Percentiles rank a stretch among this genome's conserved stretches.
Evolutionary conservation across 1,139 yeast genomes (phyloP).

Genomic region (Protomyces gravidus): DNA sequence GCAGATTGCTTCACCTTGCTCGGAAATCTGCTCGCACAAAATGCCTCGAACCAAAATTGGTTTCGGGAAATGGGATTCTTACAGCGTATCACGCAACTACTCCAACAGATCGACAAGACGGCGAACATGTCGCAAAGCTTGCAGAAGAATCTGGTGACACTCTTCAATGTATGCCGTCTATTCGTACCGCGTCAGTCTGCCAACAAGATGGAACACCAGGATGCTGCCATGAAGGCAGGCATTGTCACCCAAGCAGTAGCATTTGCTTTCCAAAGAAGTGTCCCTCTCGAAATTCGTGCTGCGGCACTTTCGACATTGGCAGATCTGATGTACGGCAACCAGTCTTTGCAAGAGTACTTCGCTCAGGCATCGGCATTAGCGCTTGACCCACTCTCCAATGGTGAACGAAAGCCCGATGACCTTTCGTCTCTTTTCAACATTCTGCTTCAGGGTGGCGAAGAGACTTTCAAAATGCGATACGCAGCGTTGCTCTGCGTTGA

Average conservation of each 20-base stretch:
- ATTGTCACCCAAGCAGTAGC: constrained; percentile 15
- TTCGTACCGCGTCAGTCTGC: constrained; percentile 15
- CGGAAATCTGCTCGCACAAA: constrained; percentile 67
- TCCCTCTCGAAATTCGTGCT: constrained; percentile 22
- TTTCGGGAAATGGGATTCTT: constrained; percentile 82
- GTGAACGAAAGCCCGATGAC: constrained; percentile 1
- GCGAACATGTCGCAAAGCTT: neutral
- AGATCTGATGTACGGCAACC: constrained; percentile 14
- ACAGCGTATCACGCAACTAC: constrained; percentile 56
- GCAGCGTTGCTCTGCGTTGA: constrained; percentile 27
- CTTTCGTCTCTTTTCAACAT: constrained; percentile 16
- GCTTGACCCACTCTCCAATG: neutral
- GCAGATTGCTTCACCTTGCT: constrained; percentile 81
- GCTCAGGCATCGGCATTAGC: constrained; percentile 11
- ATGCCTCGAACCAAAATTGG: constrained; percentile 83
- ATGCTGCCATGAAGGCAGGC: constrained; percentile 21
- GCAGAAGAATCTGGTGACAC: neutral
- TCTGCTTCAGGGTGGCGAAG: constrained; percentile 15
- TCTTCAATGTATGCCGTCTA: constrained; percentile 4
- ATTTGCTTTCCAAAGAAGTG: constrained; percentile 8
- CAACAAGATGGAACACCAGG: constrained; percentile 12
- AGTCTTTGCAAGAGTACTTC: constrained; percentile 14
- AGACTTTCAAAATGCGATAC: constrained; percentile 19
- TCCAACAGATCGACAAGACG: constrained; percentile 40
- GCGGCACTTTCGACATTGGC: constrained; percentile 18